Conservation (phyloP, 345 rosid genomes). For the Syzygium aromaticum region DNA sequence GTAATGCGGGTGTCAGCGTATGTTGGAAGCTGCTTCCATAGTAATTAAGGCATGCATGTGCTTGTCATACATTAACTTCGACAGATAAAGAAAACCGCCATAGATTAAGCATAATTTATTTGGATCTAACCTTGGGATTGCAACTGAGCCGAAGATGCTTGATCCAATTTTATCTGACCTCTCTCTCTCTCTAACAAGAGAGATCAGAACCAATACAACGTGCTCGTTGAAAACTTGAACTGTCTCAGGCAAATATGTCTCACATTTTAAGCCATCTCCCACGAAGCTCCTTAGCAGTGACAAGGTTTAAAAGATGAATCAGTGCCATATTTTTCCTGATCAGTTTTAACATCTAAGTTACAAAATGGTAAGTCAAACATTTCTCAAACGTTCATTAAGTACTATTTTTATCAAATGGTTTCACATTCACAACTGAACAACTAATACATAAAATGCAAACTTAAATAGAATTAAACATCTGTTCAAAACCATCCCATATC, state of each 20-base stretch:
- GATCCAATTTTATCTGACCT: neutral
- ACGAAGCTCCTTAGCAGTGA: neutral
- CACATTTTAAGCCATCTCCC: neutral
- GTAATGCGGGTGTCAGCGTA: neutral
- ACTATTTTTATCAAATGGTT: neutral
- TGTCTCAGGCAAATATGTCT: neutral
- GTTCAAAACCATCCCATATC: neutral
- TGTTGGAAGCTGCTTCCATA: slow-evolving; percentile 10
- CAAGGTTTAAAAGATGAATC: neutral
- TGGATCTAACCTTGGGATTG: neutral
- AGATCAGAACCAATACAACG: neutral
- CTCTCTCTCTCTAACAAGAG: neutral
- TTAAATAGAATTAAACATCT: neutral
- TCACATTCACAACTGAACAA: neutral
- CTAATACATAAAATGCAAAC: neutral
- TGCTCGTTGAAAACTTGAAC: neutral
- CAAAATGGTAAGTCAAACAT: neutral
- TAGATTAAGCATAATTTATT: neutral
- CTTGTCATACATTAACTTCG: neutral
- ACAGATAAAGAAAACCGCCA: neutral
- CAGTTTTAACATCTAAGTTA: neutral
- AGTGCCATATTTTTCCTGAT: neutral
- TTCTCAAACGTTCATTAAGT: neutral
- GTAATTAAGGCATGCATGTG: slow-evolving; percentile 19
- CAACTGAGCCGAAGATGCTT: neutral